phyloP scores from a whole-genome alignment of 2,329 filamentous ascomycete species.

The Ophiostoma sp. region DNA sequence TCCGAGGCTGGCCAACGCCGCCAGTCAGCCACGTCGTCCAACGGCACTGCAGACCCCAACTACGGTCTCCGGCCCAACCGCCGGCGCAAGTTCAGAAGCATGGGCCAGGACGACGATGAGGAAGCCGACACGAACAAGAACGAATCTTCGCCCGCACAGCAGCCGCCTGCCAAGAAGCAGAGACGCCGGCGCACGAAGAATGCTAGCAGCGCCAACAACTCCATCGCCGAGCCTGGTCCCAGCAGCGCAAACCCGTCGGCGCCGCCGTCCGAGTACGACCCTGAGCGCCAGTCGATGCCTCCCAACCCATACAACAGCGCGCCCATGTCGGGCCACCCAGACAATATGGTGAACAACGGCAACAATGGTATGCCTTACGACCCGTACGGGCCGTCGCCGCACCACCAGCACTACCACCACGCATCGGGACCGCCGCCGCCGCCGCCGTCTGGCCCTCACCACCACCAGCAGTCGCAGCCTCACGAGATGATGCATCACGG shows the following conservation, averaged over 20 bases:
- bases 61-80: conserved; percentile 53
- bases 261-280: conserved; percentile 11
- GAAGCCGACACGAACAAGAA: conserved; percentile 10
- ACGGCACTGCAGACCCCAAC: conserved; percentile 44
- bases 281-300: conserved; percentile 6
- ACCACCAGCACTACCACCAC: conserved; percentile 13
- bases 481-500: conserved; percentile 27
- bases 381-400: conserved; percentile 10
- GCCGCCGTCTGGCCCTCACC: conserved; percentile 20
- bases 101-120: conserved; percentile 34
- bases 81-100: conserved; percentile 38
- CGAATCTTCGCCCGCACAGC: conserved; percentile 25
- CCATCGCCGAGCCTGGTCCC: neutral
- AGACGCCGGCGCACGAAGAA: conserved; percentile 18
- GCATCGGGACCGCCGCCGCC: conserved; percentile 3
- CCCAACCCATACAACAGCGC: conserved; percentile 15
- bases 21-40: conserved; percentile 49
- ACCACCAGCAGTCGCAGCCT: conserved; percentile 25
- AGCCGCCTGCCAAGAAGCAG: conserved; percentile 30
- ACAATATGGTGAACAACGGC: neutral
- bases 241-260: conserved; percentile 1
- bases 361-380: conserved; percentile 15
- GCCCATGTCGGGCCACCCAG: neutral
- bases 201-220: neutral
- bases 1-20: conserved; percentile 30